These are phyloP conservation scores for Xylaria curta DNA, from an alignment of 495 filamentous ascomycete species.

Conservation along the genomic window DNA sequence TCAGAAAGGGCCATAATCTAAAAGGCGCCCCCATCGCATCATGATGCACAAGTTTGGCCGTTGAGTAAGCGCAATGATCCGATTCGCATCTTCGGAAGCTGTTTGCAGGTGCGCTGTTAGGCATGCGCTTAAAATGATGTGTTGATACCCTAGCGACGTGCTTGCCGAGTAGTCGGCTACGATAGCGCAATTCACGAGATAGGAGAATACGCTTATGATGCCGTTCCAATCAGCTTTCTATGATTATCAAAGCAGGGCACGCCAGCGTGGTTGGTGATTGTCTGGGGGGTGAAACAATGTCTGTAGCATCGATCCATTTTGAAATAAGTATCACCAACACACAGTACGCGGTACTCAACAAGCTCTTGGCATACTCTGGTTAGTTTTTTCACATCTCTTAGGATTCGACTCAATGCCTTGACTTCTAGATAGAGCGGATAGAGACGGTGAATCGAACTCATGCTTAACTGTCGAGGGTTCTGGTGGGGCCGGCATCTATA, in stretches of 20 bases:
- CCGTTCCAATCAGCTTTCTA: constrained; percentile 6
- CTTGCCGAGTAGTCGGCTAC: neutral
- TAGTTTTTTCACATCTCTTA: neutral
- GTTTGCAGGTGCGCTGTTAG: neutral
- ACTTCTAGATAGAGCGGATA: neutral
- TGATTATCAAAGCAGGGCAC: neutral
- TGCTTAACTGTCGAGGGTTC: neutral
- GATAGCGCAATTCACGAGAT: neutral
- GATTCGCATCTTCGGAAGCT: constrained; percentile 3
- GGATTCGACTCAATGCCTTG: neutral
- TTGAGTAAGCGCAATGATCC: constrained; percentile 11
- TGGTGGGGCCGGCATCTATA: neutral
- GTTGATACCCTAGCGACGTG: constrained; percentile 6
- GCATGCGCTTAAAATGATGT: constrained; percentile 8
- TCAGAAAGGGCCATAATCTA: neutral
- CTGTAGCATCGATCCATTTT: neutral
- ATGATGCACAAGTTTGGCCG: neutral
- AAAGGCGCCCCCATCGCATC: neutral
- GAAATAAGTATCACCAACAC: neutral
- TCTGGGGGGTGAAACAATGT: neutral
- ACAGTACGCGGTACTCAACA: neutral
- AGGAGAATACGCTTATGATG: neutral
- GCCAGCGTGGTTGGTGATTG: constrained; percentile 5
- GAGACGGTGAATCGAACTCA: neutral
- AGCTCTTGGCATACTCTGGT: neutral